Evolutionary conservation across 2,329 filamentous ascomycete genomes (phyloP).

Genomic region (Colletotrichum shisoi): DNA sequence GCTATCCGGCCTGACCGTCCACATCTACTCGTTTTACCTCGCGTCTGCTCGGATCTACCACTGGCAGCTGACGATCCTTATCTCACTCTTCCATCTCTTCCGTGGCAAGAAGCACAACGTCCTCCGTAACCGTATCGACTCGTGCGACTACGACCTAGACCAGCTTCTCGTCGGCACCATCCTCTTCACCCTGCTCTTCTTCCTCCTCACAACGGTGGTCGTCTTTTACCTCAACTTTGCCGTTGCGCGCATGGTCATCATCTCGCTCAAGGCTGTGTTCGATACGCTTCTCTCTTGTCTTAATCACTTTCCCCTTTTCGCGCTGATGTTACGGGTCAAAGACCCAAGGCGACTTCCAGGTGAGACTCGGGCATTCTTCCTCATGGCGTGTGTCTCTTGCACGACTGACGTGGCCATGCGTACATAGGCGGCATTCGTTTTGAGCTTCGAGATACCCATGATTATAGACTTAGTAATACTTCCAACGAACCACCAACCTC

Average conservation of each 20-base stretch:
- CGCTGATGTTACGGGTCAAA: slow-evolving; percentile 93
- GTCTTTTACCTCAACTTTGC: slow-evolving; percentile 99
- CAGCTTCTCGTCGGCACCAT: slow-evolving; percentile 96
- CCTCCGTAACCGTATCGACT: slow-evolving; percentile 95
- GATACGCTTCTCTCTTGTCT: slow-evolving; percentile 92
- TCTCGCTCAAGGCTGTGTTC: slow-evolving; percentile 86
- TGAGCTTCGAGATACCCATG: slow-evolving; percentile 79
- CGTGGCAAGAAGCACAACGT: slow-evolving; percentile 98
- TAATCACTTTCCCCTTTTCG: slow-evolving; percentile 97
- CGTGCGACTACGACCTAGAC: slow-evolving; percentile 97
- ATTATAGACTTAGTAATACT: slow-evolving; percentile 55
- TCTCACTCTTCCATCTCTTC: slow-evolving; percentile 98
- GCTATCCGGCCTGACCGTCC: slow-evolving; percentile 86
- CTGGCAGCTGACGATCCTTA: slow-evolving; percentile 96
- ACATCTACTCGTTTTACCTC: slow-evolving; percentile 98
- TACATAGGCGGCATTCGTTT: slow-evolving; percentile 79
- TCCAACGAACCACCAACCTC: slow-evolving; percentile 70
- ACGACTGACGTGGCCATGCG: slow-evolving; percentile 53
- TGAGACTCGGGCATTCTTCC: slow-evolving; percentile 47
- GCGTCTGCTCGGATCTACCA: slow-evolving; percentile 97
- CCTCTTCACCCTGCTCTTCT: slow-evolving; percentile 93
- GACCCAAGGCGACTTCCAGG: slow-evolving; percentile 89
- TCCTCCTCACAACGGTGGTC: slow-evolving; percentile 89
- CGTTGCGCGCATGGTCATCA: slow-evolving; percentile 91
- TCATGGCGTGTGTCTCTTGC: slow-evolving; percentile 52